Conservation (phyloP, 2,329 filamentous ascomycete species). For the Cercospora zeina region DNA sequence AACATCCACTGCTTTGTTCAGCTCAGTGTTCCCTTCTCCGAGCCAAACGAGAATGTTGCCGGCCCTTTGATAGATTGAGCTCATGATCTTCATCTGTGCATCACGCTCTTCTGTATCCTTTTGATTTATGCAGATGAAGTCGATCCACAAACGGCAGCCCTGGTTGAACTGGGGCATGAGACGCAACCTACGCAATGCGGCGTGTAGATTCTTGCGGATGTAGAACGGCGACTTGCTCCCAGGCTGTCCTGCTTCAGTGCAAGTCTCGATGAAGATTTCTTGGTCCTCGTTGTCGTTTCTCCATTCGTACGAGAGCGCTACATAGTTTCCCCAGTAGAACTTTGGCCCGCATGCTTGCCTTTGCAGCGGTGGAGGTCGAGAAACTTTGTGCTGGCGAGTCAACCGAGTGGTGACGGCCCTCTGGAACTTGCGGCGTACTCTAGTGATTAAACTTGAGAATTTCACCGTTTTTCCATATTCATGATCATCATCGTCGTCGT, state of each 20-base stretch:
- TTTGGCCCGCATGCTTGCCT: not conserved
- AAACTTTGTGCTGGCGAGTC: not conserved
- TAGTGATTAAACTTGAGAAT: not conserved
- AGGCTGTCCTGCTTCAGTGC: not conserved
- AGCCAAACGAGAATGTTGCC: not conserved
- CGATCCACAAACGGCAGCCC: not conserved
- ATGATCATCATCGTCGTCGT: not conserved
- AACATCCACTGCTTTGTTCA: not conserved
- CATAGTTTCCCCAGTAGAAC: not conserved
- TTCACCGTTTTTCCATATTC: not conserved
- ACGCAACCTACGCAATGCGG: not conserved
- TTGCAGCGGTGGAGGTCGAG: not conserved
- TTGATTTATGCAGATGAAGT: not conserved
- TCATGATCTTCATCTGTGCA: not conserved
- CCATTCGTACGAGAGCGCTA: not conserved
- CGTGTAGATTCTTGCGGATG: not conserved
- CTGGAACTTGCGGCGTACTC: not conserved
- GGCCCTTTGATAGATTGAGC: not conserved
- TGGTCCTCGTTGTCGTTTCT: not conserved
- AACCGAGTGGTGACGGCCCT: rapidly evolving
- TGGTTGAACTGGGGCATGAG: not conserved
- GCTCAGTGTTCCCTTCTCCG: not conserved
- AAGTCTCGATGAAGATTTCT: not conserved
- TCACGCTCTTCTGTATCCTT: not conserved
- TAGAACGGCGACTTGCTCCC: not conserved